Base-by-base conservation (phyloP, 768 basidiomycete species). In the Termitomyces sp. region DNA sequence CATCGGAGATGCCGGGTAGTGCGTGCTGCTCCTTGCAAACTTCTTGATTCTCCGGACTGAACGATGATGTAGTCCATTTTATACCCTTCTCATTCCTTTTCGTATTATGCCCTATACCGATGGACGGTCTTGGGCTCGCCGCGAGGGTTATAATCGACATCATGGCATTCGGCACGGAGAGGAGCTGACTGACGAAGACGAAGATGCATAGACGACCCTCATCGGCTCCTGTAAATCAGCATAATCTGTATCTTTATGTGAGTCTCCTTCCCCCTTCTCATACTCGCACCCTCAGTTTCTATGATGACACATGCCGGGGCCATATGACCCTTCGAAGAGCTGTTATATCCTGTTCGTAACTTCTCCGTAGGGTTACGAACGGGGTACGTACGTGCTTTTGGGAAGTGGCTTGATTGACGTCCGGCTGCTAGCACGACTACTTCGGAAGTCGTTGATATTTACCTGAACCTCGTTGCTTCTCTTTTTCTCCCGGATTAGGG, bases 121-220 rank as follows among this genome's bases (percentile, higher is more conserved):
- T 66, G 97, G 97, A 2, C 80, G 82, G 57, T 77, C 80, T 0
- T 95, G 92, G 92, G 87, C 85, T 13, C 83, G 90, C 16, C 77
- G 79, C 20, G 74, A 79, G 9, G 92, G 90, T 15, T 81, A 84
- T 62, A 77, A 81, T 42, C 71, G 76, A 18, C 87, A 90, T 61
- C 66, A 70, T 2, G 88, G 89, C 5, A 70, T 94, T 3, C 73
- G 79, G n/a, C 76, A 75, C 33, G 90, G 87, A 18, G 96, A 95
- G 57, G 92, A 94, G 66, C 73, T 98, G 60, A 98, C 96, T 3
- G 92, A 94, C 63, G 94, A 94, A 22, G 85, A 85, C 7, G 84
- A 83, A 10, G 81, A 84, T 2, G 78, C 81, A 1, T 69, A 68
- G 24, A 68, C 62, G 58, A 42, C 29, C n/a, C 29, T 4, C 15